Evolutionary conservation across 2,329 filamentous ascomycete species (phyloP).

Genomic region (Aspergillus sp.): DNA sequence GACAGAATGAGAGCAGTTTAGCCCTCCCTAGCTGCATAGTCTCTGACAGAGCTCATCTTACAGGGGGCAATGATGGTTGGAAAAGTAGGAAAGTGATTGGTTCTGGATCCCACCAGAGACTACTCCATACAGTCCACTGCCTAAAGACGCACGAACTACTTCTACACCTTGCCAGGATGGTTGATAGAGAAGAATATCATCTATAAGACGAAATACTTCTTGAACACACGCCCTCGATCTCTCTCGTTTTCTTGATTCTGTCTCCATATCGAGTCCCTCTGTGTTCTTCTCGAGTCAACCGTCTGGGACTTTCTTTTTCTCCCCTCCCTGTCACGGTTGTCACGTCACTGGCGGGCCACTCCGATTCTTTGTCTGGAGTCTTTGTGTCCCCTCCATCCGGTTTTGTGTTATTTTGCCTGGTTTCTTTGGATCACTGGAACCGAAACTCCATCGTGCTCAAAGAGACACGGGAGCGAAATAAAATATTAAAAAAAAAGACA

Average conservation of each 20-base stretch:
- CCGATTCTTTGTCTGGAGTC: slow-evolving; percentile 15
- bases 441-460: background rate
- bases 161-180: too few relatives aligned
- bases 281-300: background rate
- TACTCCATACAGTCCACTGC: background rate
- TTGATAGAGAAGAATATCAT: too few relatives aligned
- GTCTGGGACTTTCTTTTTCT: background rate
- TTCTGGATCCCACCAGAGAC: background rate
- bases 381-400: slow-evolving; percentile 2
- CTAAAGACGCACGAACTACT: too few relatives aligned
- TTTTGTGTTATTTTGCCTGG: background rate
- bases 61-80: background rate
- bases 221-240: too few relatives aligned
- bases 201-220: too few relatives aligned
- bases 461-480: too few relatives aligned
- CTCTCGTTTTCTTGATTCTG: too few relatives aligned
- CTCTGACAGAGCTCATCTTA: slow-evolving; percentile 10
- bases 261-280: background rate
- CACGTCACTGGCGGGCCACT: slow-evolving; percentile 13
- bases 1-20: background rate
- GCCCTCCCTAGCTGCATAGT: slow-evolving; percentile 15
- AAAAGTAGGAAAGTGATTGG: background rate
- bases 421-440: background rate
- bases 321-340: background rate
- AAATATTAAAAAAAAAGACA: too few relatives aligned